These are phyloP conservation scores for Mrakia hoshinonis DNA, from an alignment of 768 basidiomycete genomes.

Conservation along the genomic window DNA sequence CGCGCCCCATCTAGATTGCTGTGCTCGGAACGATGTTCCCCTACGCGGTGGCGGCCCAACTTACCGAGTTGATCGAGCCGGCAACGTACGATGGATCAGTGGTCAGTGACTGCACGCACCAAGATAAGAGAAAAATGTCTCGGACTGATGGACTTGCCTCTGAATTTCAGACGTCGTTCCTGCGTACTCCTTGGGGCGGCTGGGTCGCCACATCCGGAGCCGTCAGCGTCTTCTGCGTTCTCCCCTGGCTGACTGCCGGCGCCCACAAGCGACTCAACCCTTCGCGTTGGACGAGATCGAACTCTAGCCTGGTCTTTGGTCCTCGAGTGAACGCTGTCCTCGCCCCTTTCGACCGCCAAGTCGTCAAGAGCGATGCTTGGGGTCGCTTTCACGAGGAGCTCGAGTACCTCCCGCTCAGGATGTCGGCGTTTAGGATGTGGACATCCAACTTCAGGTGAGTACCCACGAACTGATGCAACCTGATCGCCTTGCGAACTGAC, in stretches of 20 bases:
- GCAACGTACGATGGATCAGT: neutral
- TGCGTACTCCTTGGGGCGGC: neutral
- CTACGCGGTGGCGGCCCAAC: neutral
- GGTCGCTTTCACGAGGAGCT: neutral
- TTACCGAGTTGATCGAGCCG: neutral
- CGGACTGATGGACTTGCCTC: too few relatives aligned
- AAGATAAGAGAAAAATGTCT: too few relatives aligned
- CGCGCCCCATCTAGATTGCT: too few relatives aligned
- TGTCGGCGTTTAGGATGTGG: neutral
- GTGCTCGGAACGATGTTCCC: neutral
- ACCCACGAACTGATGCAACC: too few relatives aligned
- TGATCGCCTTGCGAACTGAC: too few relatives aligned
- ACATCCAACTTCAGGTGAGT: neutral
- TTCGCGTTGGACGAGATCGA: neutral
- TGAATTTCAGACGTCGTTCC: too few relatives aligned
- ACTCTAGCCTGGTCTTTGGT: neutral
- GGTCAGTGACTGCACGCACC: neutral
- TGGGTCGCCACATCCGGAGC: neutral
- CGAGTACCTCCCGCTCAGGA: neutral
- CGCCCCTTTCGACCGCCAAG: neutral
- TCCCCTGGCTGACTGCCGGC: neutral
- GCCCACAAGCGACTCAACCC: neutral
- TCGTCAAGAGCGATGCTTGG: neutral
- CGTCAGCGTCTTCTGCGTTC: neutral
- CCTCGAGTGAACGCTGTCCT: neutral